Evolutionary conservation across 306 rosid species (phyloP).

Genomic region (Pyrus pyrifolia): DNA sequence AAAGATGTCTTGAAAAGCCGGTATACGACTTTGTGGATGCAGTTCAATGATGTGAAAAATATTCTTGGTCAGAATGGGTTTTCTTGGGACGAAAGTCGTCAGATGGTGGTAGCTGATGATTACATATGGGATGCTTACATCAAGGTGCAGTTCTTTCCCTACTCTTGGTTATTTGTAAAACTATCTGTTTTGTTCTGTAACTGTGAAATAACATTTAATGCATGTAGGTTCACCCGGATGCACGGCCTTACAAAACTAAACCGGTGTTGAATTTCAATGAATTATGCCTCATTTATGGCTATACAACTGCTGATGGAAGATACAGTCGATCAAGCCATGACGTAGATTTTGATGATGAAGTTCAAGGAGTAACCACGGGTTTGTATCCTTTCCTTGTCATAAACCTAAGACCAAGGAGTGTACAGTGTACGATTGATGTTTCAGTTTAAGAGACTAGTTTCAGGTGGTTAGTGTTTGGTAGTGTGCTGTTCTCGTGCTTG

Average conservation of each 20-base stretch:
- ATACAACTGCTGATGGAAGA: slow-evolving; percentile 71
- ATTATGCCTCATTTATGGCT: slow-evolving; percentile 54
- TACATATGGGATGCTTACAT: slow-evolving; percentile 57
- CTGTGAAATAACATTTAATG: not conserved
- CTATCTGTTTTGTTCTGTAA: not conserved
- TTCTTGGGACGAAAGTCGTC: slow-evolving; percentile 64
- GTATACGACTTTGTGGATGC: slow-evolving; percentile 71
- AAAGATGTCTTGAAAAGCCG: slow-evolving; percentile 69
- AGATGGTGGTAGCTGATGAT: slow-evolving; percentile 68
- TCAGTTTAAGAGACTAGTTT: not conserved
- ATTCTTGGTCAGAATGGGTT: slow-evolving; percentile 56
- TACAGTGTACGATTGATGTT: not conserved
- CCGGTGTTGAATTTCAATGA: slow-evolving; percentile 53
- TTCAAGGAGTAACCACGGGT: slow-evolving; percentile 41
- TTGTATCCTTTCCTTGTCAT: slow-evolving; percentile 3
- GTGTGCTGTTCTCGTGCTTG: not conserved
- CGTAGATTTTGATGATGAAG: slow-evolving; percentile 43
- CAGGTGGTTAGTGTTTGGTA: not conserved
- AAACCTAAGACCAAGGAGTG: not conserved
- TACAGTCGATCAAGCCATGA: slow-evolving; percentile 86
- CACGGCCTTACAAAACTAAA: slow-evolving; percentile 49
- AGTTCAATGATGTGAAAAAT: slow-evolving; percentile 62
- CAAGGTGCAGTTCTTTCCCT: slow-evolving; percentile 26
- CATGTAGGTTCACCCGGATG: slow-evolving; percentile 58
- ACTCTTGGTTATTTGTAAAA: not conserved